Base-by-base conservation (phyloP, 1,139 yeast species). In the Pichia sorboxylosa region DNA sequence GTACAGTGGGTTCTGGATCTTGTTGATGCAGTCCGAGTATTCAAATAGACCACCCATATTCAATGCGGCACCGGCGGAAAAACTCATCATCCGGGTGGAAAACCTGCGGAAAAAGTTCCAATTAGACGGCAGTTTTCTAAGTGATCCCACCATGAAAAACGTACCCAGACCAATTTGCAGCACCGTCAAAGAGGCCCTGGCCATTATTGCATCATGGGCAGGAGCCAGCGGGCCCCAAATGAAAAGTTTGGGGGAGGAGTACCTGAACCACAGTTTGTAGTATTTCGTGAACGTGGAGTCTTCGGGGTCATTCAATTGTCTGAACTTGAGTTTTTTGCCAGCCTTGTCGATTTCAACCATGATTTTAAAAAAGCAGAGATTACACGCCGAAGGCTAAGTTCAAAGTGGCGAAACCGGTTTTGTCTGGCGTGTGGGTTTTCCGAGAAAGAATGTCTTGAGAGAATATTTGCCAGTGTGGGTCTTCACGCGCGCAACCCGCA, bases 151-250 rank as follows among this genome's bases (percentile, higher is more conserved):
- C 9, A 42, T 22, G 8, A 43, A 13, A n/a, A 36, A 21, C 3
- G 38, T 29, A n/a, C 51, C 54, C 1, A 45, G 5, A 24, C 42
- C 38, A 3, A 40, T 16, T 36, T 51, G 54, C 7, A 39, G 30
- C 15, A 34, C 26, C 3, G 49, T 48, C 35, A 51, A 25, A 2
- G 37, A 17, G 6, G 40, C 34, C n/a, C 55, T 36, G 18, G 47
- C 35, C 4, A 36, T 13, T n/a, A 43, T 26, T 6, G 51, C 48
- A 39, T 51, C 55, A 28, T 48, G 50, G 8, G 54, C 52, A 3
- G 54, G 54, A 6, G 51, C 53, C 17, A 51, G 33, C 1, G 55
- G 52, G 2, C 54, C 54, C 47, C 49, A 48, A 10, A 51, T 30
- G 13, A 46, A 36, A n/a, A 50, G 33, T 17, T 45, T 42, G 13